Conservation (phyloP, 2,329 filamentous ascomycete genomes). For the Alternaria arbusti region DNA sequence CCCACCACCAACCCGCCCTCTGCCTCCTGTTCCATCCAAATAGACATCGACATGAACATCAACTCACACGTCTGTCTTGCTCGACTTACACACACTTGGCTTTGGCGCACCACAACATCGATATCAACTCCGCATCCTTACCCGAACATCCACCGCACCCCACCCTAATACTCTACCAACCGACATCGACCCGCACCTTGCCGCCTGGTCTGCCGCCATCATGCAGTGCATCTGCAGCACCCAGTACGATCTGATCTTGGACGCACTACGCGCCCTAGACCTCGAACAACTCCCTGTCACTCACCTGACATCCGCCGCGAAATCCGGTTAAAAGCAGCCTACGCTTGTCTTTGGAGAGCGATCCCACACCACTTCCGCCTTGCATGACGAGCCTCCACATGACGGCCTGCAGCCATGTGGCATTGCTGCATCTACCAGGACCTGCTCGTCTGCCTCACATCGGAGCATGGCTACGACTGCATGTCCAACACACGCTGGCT, state of each 20-base stretch:
- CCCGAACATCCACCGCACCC: slow-evolving; percentile 11
- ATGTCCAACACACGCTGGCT: slow-evolving; percentile 44
- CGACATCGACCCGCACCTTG: slow-evolving; percentile 24
- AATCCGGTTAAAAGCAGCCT: slow-evolving; percentile 28
- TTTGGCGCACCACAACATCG: slow-evolving; percentile 33
- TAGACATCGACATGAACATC: slow-evolving; percentile 28
- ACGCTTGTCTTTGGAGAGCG: slow-evolving; percentile 15
- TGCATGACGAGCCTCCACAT: slow-evolving; percentile 8
- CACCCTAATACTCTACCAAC: slow-evolving; percentile 26
- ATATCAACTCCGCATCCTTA: slow-evolving; percentile 24
- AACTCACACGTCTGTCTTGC: slow-evolving; percentile 19
- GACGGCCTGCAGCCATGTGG: slow-evolving; percentile 20
- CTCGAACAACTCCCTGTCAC: slow-evolving; percentile 22
- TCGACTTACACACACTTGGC: slow-evolving; percentile 26
- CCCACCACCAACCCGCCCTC: slow-evolving; percentile 55
- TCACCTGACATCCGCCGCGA: slow-evolving; percentile 27
- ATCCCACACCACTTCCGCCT: slow-evolving; percentile 23
- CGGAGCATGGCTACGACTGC: slow-evolving; percentile 29
- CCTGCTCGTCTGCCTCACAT: slow-evolving; percentile 33
- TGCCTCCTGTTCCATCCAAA: slow-evolving; percentile 55
- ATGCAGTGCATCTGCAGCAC: slow-evolving; percentile 33
- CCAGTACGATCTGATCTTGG: slow-evolving; percentile 37
- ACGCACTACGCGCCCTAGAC: slow-evolving; percentile 30
- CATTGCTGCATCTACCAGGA: slow-evolving; percentile 27
- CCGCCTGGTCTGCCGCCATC: slow-evolving; percentile 24